A percentile compares a stretch with the other conserved stretches of the same genome.
These are phyloP conservation scores for Cochlearia excelsa DNA, from an alignment of 345 rosid species.

Conservation along the genomic window DNA sequence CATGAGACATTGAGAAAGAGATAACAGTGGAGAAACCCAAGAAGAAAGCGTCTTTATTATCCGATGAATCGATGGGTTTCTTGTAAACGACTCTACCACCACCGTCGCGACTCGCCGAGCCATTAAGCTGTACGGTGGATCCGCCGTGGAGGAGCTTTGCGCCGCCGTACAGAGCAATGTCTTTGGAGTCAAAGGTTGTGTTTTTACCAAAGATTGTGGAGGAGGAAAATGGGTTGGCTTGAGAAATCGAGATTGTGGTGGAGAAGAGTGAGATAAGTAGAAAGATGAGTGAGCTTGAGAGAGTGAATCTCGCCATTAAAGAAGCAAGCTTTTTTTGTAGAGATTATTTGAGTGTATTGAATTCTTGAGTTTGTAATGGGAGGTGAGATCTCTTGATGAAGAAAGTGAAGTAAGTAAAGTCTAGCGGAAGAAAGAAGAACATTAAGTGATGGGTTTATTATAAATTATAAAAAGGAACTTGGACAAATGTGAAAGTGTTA, in stretches of 20 bases:
- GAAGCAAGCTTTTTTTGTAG: slow-evolving; percentile 36
- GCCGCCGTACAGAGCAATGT: slow-evolving; percentile 58
- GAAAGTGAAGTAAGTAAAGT: slow-evolving; percentile 31
- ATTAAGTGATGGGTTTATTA: slow-evolving; percentile 14
- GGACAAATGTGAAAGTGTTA: slow-evolving; percentile 31
- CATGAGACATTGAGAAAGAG: slow-evolving; percentile 54
- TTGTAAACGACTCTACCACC: slow-evolving; percentile 59
- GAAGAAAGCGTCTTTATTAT: slow-evolving; percentile 44
- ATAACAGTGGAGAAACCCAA: slow-evolving; percentile 61
- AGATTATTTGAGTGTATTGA: slow-evolving; percentile 54
- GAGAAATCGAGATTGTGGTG: slow-evolving; percentile 38
- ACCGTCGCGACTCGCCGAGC: slow-evolving; percentile 39
- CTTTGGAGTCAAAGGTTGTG: slow-evolving; percentile 47
- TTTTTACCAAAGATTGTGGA: slow-evolving; percentile 47
- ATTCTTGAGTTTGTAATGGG: slow-evolving; percentile 36
- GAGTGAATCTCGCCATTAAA: slow-evolving; percentile 46
- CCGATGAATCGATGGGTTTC: slow-evolving; percentile 60
- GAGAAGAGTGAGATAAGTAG: slow-evolving; percentile 38
- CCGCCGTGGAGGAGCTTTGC: slow-evolving; percentile 50
- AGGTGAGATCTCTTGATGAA: slow-evolving; percentile 23
- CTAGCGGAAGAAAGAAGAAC: slow-evolving; percentile 8
- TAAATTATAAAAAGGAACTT: slow-evolving; percentile 21
- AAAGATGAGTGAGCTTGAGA: slow-evolving; percentile 38
- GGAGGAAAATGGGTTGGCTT: slow-evolving; percentile 46
- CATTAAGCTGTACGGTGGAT: slow-evolving; percentile 58